phyloP scores from a whole-genome alignment of 1,284 basidiomycete genomes.

The Rugiboletus extremiorientalis region DNA sequence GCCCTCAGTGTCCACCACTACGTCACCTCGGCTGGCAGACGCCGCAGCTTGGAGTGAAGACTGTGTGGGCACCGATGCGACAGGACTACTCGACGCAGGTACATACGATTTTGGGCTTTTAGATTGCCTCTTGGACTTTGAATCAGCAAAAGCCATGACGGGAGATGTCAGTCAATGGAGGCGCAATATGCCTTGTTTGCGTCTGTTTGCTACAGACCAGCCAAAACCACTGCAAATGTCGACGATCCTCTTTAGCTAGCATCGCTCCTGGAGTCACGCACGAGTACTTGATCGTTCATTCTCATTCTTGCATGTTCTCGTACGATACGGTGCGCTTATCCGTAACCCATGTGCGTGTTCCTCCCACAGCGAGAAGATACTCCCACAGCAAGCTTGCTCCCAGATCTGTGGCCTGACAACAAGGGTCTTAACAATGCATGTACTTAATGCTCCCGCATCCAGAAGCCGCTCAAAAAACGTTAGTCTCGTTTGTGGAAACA shows the following conservation, averaged over 20 bases:
- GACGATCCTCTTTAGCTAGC: too few species aligned
- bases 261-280: too few species aligned
- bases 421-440: not conserved
- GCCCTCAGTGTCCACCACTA: not conserved
- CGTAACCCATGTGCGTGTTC: too few species aligned
- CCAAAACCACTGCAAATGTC: too few species aligned
- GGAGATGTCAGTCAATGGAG: too few species aligned
- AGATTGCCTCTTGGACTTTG: conserved; percentile 26
- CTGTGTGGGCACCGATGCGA: conserved; percentile 14
- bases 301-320: too few species aligned
- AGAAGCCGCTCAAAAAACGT: not conserved
- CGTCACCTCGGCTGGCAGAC: not conserved
- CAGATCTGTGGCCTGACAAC: not conserved
- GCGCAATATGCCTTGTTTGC: conserved; percentile 14
- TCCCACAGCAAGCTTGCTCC: not conserved
- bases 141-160: conserved; percentile 37
- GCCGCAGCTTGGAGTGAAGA: conserved; percentile 18
- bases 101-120: conserved; percentile 38
- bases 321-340: too few species aligned
- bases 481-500: conserved; percentile 14
- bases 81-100: conserved; percentile 22
- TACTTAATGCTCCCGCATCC: not conserved
- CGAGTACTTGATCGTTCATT: too few species aligned
- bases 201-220: conserved; percentile 15
- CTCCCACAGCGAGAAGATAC: too few species aligned